Conservation (phyloP, 75 land plant genomes). For the Sequoia sempervirens region DNA sequence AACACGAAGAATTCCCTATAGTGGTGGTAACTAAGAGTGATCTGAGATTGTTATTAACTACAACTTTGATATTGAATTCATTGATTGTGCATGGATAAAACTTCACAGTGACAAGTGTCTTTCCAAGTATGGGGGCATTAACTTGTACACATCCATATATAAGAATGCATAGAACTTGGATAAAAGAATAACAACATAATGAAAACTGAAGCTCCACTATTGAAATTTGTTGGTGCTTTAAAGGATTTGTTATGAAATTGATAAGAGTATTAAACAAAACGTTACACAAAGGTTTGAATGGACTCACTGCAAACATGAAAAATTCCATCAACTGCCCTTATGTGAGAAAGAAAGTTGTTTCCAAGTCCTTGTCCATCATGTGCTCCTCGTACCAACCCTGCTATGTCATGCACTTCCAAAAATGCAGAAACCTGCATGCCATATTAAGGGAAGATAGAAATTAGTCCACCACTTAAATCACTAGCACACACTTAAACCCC, state of each 20-base stretch:
- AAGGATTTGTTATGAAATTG: background rate
- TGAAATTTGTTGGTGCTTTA: background rate
- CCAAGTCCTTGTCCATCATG: conserved; percentile 96
- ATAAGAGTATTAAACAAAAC: background rate
- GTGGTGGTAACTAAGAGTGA: background rate
- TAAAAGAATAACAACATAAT: background rate
- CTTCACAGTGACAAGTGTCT: background rate
- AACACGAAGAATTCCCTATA: background rate
- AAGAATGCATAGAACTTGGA: background rate
- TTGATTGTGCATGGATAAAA: background rate
- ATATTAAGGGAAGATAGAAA: background rate
- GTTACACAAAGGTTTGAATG: background rate
- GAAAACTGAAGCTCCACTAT: background rate
- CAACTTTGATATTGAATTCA: background rate
- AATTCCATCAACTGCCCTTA: conserved; percentile 99
- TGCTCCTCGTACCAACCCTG: conserved; percentile 97
- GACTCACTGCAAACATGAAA: conserved; percentile 95
- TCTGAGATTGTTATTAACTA: background rate
- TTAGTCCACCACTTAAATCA: background rate
- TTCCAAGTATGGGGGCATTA: background rate
- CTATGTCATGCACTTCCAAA: conserved; percentile 95
- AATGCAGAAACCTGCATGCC: conserved; percentile 87
- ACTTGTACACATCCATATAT: background rate
- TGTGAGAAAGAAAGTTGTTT: conserved; percentile 93
- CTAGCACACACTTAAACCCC: background rate